Evolutionary conservation across 2,329 filamentous ascomycete species (phyloP), one percentile per base, ranked within the genome.

Genomic region (Colletotrichum sp.): DNA sequence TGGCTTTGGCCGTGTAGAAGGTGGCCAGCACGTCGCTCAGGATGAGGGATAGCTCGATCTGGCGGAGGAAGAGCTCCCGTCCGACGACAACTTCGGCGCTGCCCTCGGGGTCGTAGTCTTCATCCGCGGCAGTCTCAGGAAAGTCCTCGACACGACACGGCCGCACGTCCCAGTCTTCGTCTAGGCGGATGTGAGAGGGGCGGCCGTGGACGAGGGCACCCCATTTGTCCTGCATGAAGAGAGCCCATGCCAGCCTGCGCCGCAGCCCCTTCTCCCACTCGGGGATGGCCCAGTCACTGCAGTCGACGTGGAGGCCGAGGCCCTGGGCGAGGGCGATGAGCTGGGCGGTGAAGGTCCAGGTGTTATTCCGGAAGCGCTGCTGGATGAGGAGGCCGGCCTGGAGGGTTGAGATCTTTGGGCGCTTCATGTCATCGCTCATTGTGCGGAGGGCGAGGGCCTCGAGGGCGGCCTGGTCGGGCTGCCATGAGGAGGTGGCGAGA

Each of bases 221-320:
- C 91, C 89, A 93, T 78, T 90, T 91, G 77, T 94, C 92, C 79
- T 93, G 92, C 86, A 93, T 91, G 77, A 89, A 93, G 1, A 93
- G 82, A 3, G 89, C 91, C 92, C 92, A 94, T 0, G 90, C 91
- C 1, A 94, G 83, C 16, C 92, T 85, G 78, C 91, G 90, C 16
- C 92, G 85, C 22, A 93, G 83, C 0, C 91, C 90, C 70, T 90
- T 88, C 79, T 94, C 92, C 91, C 91, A 93, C 1, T 85, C 83
- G 3, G 92, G 91, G 56, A 94, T 89, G 13, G 89, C 87, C 92
- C 92, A 94, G 25, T 85, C 82, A 0, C 89, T 88, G 77, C 91
- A 92, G 79, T 94, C 91, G 2, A 93, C 85, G 70, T 93, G 90
- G 13, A 93, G 84, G 0, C 91, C 91, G 1, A 93, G 85, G 39